These are phyloP conservation scores for Fusarium sp. DNA, from an alignment of 2,329 filamentous ascomycete species.

Conservation along the genomic window DNA sequence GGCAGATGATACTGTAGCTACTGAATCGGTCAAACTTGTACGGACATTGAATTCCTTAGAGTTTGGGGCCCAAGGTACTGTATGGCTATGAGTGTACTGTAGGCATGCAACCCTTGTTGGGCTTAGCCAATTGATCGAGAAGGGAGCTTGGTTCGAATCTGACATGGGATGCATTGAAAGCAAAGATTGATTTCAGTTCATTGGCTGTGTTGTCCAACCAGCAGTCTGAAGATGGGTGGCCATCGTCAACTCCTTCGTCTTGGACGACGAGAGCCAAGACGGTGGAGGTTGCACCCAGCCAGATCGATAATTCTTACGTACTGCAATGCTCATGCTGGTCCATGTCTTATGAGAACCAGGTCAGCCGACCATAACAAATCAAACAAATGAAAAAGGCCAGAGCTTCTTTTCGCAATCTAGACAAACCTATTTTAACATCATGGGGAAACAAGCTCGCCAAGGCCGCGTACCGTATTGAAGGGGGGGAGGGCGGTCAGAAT, in stretches of 20 bases:
- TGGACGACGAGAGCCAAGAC: constrained; percentile 19
- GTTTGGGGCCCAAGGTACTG: constrained; percentile 7
- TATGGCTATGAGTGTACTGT: constrained; percentile 10
- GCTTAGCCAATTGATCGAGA: background rate
- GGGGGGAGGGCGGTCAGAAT: constrained; percentile 16
- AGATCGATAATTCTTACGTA: constrained; percentile 30
- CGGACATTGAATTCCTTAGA: constrained; percentile 40
- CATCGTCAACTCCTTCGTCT: constrained; percentile 29
- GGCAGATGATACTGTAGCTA: constrained; percentile 4
- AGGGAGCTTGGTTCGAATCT: background rate
- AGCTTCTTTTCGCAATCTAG: background rate
- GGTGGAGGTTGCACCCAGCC: constrained; percentile 2
- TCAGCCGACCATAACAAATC: constrained; percentile 17
- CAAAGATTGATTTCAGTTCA: constrained; percentile 2
- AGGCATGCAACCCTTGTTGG: constrained; percentile 20
- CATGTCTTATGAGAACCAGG: background rate
- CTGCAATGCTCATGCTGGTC: constrained; percentile 1
- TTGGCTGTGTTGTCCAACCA: constrained; percentile 14
- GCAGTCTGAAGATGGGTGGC: background rate
- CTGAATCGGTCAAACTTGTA: background rate
- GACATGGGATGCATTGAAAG: constrained; percentile 3
- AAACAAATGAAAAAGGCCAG: background rate
- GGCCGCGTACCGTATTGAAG: background rate
- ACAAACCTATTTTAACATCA: constrained; percentile 4
- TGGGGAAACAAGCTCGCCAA: constrained; percentile 28